phyloP scores from a whole-genome alignment of 2,329 filamentous ascomycete species.

The Epichloe festucae region DNA sequence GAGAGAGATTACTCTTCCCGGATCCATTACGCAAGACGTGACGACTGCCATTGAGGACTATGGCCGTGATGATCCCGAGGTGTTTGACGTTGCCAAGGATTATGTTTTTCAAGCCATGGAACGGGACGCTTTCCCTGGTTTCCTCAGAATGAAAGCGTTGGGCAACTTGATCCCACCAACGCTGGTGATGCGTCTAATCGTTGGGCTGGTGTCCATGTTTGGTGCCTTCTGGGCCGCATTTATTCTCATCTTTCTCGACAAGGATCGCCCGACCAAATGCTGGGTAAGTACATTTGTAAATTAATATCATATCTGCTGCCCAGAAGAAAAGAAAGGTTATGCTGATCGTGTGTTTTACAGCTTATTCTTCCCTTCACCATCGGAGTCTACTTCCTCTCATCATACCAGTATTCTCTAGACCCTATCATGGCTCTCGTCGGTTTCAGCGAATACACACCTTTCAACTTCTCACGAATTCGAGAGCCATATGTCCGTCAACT shows the following conservation, averaged over 20 bases:
- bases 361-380: conserved; percentile 81
- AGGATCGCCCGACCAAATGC: conserved; percentile 57
- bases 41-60: conserved; percentile 81
- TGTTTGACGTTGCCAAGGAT: conserved; percentile 95
- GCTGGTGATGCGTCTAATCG: conserved; percentile 69
- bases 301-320: conserved; percentile 3
- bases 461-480: conserved; percentile 75
- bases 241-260: conserved; percentile 80
- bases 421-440: conserved; percentile 81
- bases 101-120: conserved; percentile 99
- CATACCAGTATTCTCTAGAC: conserved; percentile 92
- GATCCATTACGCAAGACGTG: conserved; percentile 74
- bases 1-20: conserved; percentile 86
- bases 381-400: conserved; percentile 76
- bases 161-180: conserved; percentile 91
- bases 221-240: conserved; percentile 91
- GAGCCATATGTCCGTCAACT: conserved; percentile 86
- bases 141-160: conserved; percentile 85
- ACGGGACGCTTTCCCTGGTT: conserved; percentile 95
- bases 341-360: conserved; percentile 18
- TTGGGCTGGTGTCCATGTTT: conserved; percentile 74
- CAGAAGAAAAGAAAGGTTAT: not conserved
- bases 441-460: conserved; percentile 91
- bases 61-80: conserved; percentile 87
- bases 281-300: conserved; percentile 52